Percentiles rank a stretch among this genome's conserved stretches.
Conservation (phyloP, 2,329 filamentous ascomycete species). For the Penicillium italicum region DNA sequence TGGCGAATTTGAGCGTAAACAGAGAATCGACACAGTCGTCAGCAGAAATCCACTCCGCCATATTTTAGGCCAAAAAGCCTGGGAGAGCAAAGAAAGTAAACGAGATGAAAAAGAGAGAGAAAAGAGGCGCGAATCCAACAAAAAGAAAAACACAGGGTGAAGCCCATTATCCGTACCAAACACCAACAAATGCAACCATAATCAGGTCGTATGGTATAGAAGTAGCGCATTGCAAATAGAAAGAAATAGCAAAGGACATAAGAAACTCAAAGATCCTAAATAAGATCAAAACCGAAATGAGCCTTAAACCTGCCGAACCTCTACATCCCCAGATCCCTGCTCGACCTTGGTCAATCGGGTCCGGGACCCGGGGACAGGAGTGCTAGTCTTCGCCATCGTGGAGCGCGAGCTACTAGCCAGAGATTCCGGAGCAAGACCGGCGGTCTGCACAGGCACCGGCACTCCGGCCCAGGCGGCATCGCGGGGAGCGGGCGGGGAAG, state of each 20-base stretch:
- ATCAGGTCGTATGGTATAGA: neutral
- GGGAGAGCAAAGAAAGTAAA: neutral
- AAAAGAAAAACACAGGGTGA: neutral
- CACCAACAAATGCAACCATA: slow-evolving; percentile 7
- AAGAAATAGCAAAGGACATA: neutral
- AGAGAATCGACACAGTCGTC: neutral
- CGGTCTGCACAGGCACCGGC: slow-evolving; percentile 10
- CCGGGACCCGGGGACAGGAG: slow-evolving; percentile 9
- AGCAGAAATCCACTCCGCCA: neutral
- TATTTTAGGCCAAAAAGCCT: neutral
- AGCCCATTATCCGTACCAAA: slow-evolving; percentile 2
- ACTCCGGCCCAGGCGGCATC: slow-evolving; percentile 19
- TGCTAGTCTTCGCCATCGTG: slow-evolving; percentile 17
- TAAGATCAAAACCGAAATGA: slow-evolving; percentile 1
- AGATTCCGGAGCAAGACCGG: slow-evolving; percentile 18
- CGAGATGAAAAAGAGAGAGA: neutral
- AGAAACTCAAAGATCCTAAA: neutral
- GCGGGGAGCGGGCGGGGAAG: slow-evolving; percentile 12
- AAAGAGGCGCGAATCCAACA: neutral
- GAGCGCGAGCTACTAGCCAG: slow-evolving; percentile 31
- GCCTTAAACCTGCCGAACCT: slow-evolving; percentile 25
- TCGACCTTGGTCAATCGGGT: slow-evolving; percentile 25
- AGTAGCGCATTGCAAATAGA: neutral
- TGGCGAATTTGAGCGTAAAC: neutral
- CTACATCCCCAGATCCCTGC: slow-evolving; percentile 19